phyloP scores from a whole-genome alignment of 345 rosid genomes.

The Cardamine chenopodiifolia region DNA sequence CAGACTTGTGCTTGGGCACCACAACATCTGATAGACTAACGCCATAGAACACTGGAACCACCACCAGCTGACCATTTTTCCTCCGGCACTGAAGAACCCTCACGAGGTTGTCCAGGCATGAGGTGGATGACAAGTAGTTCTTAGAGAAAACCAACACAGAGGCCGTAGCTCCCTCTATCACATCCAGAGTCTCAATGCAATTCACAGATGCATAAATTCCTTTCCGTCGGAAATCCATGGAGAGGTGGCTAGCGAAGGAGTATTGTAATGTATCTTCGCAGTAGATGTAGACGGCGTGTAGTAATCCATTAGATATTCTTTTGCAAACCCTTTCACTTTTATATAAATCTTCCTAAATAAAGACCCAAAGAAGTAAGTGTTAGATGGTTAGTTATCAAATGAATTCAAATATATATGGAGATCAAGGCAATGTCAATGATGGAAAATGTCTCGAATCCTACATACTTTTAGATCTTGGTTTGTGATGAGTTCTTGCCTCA shows the following conservation, averaged over 20 bases:
- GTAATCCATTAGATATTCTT: no score
- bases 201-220: not conserved
- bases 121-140: not conserved
- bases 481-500: not conserved
- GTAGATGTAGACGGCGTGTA: not conserved
- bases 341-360: no score
- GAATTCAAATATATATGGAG: no score
- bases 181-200: not conserved
- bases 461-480: no score
- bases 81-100: not conserved
- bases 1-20: not conserved
- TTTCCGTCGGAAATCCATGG: not conserved
- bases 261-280: conserved; percentile 1
- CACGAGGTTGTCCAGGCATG: conserved; percentile 11
- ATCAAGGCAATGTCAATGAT: no score
- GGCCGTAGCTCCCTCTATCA: not conserved
- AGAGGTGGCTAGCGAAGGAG: conserved; percentile 30
- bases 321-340: no score
- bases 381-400: no score
- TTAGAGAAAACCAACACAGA: conserved; percentile 15
- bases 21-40: conserved; percentile 3
- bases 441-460: no score
- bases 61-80: not conserved
- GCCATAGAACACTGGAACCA: conserved; percentile 36
- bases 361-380: no score